These are phyloP conservation scores for Cucurbitaria berberidis DNA, from an alignment of 2,329 filamentous ascomycete species.

Conservation along the genomic window DNA sequence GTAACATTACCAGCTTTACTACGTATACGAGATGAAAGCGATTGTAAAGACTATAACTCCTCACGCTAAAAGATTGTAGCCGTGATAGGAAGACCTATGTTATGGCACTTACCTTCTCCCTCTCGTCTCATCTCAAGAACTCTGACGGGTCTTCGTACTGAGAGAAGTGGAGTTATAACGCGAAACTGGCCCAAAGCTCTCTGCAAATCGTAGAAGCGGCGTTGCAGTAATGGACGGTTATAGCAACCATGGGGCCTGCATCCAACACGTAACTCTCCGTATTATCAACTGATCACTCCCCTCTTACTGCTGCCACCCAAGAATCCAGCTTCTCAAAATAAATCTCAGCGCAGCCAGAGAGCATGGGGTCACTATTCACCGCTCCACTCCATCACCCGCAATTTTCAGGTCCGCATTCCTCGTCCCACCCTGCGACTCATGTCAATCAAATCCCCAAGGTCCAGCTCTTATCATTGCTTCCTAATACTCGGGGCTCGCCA, in stretches of 20 bases:
- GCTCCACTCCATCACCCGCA: background rate
- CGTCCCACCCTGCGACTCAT: background rate
- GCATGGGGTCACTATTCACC: background rate
- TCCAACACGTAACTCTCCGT: background rate
- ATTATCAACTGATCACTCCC: background rate
- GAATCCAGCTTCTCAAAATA: background rate
- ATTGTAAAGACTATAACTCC: background rate
- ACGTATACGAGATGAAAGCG: background rate
- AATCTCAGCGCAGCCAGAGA: background rate
- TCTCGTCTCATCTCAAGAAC: background rate
- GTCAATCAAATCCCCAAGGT: background rate
- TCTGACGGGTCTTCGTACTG: background rate
- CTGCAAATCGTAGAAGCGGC: too few species aligned
- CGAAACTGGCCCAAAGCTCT: too few species aligned
- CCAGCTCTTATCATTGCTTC: background rate
- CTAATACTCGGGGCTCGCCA: background rate
- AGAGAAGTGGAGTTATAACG: too few species aligned
- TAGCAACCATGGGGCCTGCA: too few species aligned
- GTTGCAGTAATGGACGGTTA: too few species aligned
- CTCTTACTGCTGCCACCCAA: background rate
- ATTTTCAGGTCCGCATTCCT: background rate
- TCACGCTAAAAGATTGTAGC: too few species aligned
- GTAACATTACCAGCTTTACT: background rate
- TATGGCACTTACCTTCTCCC: background rate
- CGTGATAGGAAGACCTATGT: too few species aligned